Evolutionary conservation across 768 basidiomycete species (phyloP).

Genomic region (Cytidiella melzeri): DNA sequence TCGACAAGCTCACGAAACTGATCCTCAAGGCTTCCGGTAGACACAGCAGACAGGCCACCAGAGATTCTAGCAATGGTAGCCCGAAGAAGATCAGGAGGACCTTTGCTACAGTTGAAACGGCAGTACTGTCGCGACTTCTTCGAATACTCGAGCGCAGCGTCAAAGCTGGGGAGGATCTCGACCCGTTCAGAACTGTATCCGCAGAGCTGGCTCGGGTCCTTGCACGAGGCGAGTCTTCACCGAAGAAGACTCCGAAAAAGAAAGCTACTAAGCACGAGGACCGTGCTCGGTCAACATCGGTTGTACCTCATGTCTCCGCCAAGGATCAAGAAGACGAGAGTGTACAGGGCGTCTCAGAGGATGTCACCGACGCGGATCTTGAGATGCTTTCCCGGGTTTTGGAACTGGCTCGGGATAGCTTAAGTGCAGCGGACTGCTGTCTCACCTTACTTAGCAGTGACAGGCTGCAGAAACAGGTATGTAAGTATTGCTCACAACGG

Average conservation of each 20-base stretch:
- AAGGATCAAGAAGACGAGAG: constrained; percentile 22
- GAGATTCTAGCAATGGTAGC: constrained; percentile 31
- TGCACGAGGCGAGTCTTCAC: constrained; percentile 7
- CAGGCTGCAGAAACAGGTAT: constrained; percentile 74
- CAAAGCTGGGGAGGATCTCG: constrained; percentile 66
- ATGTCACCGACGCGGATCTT: constrained; percentile 42
- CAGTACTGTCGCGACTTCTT: constrained; percentile 55
- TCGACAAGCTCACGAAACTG: constrained; percentile 66
- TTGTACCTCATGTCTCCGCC: constrained; percentile 33
- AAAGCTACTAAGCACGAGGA: constrained; percentile 31
- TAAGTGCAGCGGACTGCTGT: constrained; percentile 79
- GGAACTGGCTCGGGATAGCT: constrained; percentile 63
- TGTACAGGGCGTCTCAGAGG: constrained; percentile 12
- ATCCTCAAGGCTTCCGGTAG: constrained; percentile 63
- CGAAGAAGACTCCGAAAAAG: constrained; percentile 28
- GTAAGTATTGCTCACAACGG: constrained; percentile 25
- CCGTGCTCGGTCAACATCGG: constrained; percentile 36
- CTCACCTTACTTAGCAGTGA: constrained; percentile 74
- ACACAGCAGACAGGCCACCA: constrained; percentile 47
- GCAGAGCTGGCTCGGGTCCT: constrained; percentile 7
- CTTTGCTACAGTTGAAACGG: constrained; percentile 63
- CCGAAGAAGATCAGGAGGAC: constrained; percentile 38
- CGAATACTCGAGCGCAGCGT: constrained; percentile 79
- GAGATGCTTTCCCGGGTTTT: constrained; percentile 46
- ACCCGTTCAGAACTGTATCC: constrained; percentile 49